Conservation (phyloP, 805 yeast species). For the Maudiozyma serrabonitensis region DNA sequence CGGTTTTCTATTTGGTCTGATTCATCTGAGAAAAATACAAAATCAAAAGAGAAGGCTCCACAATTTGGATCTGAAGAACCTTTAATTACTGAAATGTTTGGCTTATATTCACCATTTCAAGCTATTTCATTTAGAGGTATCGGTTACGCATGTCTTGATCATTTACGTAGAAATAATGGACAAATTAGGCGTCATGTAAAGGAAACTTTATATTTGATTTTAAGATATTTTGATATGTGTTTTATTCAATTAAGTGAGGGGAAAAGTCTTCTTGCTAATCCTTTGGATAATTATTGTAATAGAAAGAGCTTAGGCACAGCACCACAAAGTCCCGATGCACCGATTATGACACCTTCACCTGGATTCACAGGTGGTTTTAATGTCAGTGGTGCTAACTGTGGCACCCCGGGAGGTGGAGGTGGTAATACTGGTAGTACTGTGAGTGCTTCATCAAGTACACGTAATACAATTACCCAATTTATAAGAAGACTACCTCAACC, state of each 20-base stretch:
- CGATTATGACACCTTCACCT: not conserved
- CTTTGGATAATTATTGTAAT: slow-evolving; percentile 16
- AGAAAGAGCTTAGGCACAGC: slow-evolving; percentile 22
- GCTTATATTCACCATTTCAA: slow-evolving; percentile 24
- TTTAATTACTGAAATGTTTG: slow-evolving; percentile 23
- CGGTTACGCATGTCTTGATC: slow-evolving; percentile 17
- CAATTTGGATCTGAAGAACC: slow-evolving; percentile 8
- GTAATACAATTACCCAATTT: slow-evolving; percentile 5
- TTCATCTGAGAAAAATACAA: not conserved
- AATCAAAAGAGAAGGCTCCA: not conserved
- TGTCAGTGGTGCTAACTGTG: not conserved
- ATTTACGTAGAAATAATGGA: slow-evolving; percentile 1
- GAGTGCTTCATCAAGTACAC: slow-evolving; percentile 2
- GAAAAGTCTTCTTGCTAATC: slow-evolving; percentile 18
- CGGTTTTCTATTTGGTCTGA: slow-evolving; percentile 16
- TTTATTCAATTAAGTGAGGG: slow-evolving; percentile 14
- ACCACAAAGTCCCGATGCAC: slow-evolving; percentile 2
- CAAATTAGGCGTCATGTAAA: slow-evolving; percentile 35
- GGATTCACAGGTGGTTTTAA: not conserved
- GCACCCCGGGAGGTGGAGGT: not conserved
- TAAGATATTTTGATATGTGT: slow-evolving; percentile 25
- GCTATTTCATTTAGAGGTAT: slow-evolving; percentile 24
- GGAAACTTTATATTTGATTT: slow-evolving; percentile 24
- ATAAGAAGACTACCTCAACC: slow-evolving; percentile 20
- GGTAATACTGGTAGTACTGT: not conserved